phyloP scores from a whole-genome alignment of 768 basidiomycete genomes.

The Fomitopsis serialis region DNA sequence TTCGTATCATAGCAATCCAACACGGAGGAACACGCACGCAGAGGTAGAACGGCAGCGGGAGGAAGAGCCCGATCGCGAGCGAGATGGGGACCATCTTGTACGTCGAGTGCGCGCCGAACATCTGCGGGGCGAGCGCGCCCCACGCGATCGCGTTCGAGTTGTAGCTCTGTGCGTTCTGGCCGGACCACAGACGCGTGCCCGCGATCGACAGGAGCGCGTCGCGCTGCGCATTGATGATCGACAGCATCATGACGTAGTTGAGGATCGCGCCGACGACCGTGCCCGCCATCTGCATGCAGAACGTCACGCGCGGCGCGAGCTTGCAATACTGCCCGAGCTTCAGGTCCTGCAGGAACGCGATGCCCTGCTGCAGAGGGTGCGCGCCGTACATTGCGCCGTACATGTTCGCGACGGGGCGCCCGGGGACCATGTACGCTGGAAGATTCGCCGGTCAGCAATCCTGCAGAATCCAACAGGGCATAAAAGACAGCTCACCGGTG shows the following conservation, averaged over 20 bases:
- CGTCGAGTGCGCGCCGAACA: conserved; percentile 12
- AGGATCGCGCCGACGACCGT: conserved; percentile 48
- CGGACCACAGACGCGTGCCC: conserved; percentile 48
- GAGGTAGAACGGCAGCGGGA: conserved; percentile 54
- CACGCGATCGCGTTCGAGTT: conserved; percentile 50
- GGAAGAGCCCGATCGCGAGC: conserved; percentile 46
- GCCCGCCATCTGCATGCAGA: conserved; percentile 36
- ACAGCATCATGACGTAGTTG: conserved; percentile 32
- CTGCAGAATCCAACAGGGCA: no score
- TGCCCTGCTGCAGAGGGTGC: conserved; percentile 36
- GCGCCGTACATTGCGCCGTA: conserved; percentile 40
- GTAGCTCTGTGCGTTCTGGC: conserved; percentile 46
- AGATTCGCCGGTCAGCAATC: no score
- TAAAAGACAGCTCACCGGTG: no score
- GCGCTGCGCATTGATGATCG: conserved; percentile 24
- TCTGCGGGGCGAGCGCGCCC: conserved; percentile 42
- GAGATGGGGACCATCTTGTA: conserved; percentile 25
- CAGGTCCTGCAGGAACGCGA: conserved; percentile 49
- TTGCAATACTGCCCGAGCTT: conserved; percentile 55
- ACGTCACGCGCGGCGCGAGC: conserved; percentile 58
- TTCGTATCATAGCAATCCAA: background rate
- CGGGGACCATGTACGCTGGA: conserved; percentile 25
- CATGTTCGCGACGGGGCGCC: conserved; percentile 25
- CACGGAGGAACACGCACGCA: conserved; percentile 13
- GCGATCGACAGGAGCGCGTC: conserved; percentile 44